Evolutionary conservation across 352 stramenopile species (phyloP).

Genomic region (Globisporangium yorkense): DNA sequence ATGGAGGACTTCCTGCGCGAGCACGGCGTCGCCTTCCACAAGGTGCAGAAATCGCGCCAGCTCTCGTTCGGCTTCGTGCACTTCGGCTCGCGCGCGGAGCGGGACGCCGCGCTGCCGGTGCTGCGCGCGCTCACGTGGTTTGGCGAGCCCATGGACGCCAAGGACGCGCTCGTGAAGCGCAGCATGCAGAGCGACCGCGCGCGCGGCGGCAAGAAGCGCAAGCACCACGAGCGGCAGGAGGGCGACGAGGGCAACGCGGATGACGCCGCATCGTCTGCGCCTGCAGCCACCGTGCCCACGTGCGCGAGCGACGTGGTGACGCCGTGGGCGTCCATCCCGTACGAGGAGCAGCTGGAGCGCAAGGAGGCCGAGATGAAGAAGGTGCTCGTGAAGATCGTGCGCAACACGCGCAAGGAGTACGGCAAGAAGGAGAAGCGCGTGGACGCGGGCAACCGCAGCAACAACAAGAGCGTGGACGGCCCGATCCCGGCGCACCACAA

Average conservation of each 20-base stretch:
- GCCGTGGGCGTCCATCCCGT: conserved; percentile 71
- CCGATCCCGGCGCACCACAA: conserved; percentile 45
- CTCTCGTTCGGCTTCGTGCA: conserved; percentile 79
- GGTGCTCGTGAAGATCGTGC: conserved; percentile 82
- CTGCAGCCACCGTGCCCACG: conserved; percentile 18
- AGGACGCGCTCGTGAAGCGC: conserved; percentile 62
- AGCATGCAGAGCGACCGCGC: conserved; percentile 25
- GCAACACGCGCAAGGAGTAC: conserved; percentile 80
- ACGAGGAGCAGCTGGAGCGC: conserved; percentile 75
- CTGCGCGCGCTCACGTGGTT: conserved; percentile 58
- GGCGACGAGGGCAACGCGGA: conserved; percentile 12
- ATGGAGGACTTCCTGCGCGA: conserved; percentile 48
- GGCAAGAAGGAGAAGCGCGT: conserved; percentile 85
- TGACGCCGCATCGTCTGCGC: not conserved
- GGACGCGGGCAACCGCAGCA: conserved; percentile 44
- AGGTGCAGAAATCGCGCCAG: conserved; percentile 75
- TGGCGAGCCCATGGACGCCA: conserved; percentile 67
- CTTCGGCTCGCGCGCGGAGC: conserved; percentile 52
- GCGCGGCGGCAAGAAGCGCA: conserved; percentile 21
- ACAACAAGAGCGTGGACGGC: conserved; percentile 10
- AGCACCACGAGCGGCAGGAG: conserved; percentile 16
- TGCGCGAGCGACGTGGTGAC: conserved; percentile 75
- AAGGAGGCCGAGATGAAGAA: conserved; percentile 90
- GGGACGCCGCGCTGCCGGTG: conserved; percentile 41
- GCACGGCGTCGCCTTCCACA: conserved; percentile 48